Percentiles rank a stretch among this genome's conserved stretches.
Evolutionary conservation across 129 eudicot genomes (phyloP).

Genomic region (Saussurea involucrata): DNA sequence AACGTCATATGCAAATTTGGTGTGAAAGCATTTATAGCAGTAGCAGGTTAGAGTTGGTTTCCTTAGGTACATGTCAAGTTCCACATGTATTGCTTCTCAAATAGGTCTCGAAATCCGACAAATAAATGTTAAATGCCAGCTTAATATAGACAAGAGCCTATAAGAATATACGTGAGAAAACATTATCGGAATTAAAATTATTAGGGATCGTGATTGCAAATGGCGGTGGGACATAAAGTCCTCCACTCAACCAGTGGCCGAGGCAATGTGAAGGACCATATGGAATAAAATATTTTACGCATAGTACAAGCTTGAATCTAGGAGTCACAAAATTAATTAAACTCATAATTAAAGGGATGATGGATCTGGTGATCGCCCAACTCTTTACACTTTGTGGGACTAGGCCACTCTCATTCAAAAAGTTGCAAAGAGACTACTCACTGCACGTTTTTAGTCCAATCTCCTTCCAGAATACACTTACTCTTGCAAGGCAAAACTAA

Average conservation of each 20-base stretch:
- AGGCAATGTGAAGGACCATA: background rate
- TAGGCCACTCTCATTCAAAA: too few species aligned
- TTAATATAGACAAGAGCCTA: background rate
- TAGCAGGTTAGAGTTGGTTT: constrained; percentile 11
- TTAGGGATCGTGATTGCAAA: background rate
- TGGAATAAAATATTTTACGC: background rate
- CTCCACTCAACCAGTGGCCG: background rate
- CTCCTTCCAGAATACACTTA: too few species aligned
- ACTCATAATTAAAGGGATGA: background rate
- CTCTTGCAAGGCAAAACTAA: too few species aligned
- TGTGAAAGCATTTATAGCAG: constrained; percentile 1
- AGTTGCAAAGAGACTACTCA: too few species aligned
- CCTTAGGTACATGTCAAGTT: background rate
- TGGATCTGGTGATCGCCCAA: background rate
- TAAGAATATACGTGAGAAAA: background rate
- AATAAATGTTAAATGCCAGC: background rate
- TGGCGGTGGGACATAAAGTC: background rate
- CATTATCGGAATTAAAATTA: background rate
- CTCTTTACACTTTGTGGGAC: too few species aligned
- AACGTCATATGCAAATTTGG: background rate
- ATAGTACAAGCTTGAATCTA: background rate
- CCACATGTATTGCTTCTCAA: background rate
- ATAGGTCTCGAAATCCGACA: background rate
- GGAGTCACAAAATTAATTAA: background rate
- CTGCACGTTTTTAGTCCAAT: too few species aligned